Evolutionary conservation across 345 rosid genomes (phyloP).

Genomic region (Citrus maxima): DNA sequence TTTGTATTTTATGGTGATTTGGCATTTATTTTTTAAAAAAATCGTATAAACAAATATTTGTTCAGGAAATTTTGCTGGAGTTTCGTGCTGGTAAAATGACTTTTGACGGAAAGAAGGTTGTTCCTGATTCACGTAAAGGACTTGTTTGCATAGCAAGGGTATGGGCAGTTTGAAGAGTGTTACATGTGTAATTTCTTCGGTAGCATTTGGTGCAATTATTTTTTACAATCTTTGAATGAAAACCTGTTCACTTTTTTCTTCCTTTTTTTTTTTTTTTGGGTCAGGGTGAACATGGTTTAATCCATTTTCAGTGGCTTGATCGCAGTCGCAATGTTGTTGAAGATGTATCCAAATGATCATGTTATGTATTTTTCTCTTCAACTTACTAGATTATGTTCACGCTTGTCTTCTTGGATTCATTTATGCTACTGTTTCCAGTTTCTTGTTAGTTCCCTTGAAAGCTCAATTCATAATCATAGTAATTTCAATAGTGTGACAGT

Average conservation of each 20-base stretch:
- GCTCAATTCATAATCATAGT: neutral
- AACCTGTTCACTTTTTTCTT: neutral
- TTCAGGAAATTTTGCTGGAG: conserved; percentile 76
- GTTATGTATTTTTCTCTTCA: neutral
- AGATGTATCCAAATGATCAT: conserved; percentile 67
- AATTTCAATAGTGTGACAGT: neutral
- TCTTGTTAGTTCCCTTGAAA: neutral
- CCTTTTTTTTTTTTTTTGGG: neutral
- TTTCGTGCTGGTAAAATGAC: conserved; percentile 98
- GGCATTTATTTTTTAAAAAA: neutral
- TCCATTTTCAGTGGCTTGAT: conserved; percentile 97
- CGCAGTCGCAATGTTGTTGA: conserved; percentile 59
- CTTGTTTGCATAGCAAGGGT: conserved; percentile 84
- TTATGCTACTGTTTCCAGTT: neutral
- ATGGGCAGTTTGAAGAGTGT: conserved; percentile 3
- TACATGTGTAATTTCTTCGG: neutral
- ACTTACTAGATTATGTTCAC: neutral
- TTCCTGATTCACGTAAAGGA: conserved; percentile 88
- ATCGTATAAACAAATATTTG: conserved; percentile 6
- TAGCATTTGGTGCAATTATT: no score
- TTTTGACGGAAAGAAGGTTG: conserved; percentile 74
- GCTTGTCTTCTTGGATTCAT: neutral
- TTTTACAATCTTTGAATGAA: neutral
- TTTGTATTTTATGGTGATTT: neutral
- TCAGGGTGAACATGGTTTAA: conserved; percentile 87